Conservation (phyloP, 176 grass and related monocot species). For the Avena insularis region DNA sequence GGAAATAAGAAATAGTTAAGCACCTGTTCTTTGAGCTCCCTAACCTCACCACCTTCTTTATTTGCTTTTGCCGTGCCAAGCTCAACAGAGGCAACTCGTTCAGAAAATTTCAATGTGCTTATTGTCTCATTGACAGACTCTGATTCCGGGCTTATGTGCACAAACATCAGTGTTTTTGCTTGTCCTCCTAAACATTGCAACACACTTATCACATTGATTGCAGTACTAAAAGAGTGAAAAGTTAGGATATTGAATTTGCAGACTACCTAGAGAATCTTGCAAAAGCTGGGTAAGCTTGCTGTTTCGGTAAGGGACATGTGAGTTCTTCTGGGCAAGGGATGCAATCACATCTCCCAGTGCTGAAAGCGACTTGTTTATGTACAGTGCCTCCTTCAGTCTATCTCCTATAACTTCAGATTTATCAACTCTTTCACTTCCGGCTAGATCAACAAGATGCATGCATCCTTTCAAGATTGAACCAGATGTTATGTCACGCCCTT, state of each 20-base stretch:
- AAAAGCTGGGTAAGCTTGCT: conserved; percentile 96
- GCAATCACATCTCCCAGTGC: conserved; percentile 92
- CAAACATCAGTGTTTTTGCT: conserved; percentile 96
- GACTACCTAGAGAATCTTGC: conserved; percentile 89
- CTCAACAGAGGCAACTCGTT: conserved; percentile 85
- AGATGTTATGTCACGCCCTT: conserved; percentile 75
- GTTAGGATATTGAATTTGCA: conserved; percentile 3
- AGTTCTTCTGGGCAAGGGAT: conserved; percentile 85
- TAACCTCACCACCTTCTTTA: conserved; percentile 77
- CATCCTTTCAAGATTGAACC: conserved; percentile 63
- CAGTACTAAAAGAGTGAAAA: conserved; percentile 36
- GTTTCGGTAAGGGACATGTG: conserved; percentile 87
- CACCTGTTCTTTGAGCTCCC: conserved; percentile 90
- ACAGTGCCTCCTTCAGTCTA: conserved; percentile 83
- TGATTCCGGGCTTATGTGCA: conserved; percentile 83
- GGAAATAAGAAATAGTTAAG: background rate
- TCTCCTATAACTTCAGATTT: conserved; percentile 89
- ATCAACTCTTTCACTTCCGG: conserved; percentile 89
- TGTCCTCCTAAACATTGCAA: conserved; percentile 75
- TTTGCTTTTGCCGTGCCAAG: conserved; percentile 70
- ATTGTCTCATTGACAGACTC: conserved; percentile 69
- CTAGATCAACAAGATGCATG: conserved; percentile 95
- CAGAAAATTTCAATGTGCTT: conserved; percentile 93
- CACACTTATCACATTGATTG: conserved; percentile 28
- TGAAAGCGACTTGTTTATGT: conserved; percentile 95